Percentiles rank a stretch among this genome's conserved stretches.
Evolutionary conservation across 352 stramenopile genomes (phyloP).

Genomic region (Phytopythium helicoides): DNA sequence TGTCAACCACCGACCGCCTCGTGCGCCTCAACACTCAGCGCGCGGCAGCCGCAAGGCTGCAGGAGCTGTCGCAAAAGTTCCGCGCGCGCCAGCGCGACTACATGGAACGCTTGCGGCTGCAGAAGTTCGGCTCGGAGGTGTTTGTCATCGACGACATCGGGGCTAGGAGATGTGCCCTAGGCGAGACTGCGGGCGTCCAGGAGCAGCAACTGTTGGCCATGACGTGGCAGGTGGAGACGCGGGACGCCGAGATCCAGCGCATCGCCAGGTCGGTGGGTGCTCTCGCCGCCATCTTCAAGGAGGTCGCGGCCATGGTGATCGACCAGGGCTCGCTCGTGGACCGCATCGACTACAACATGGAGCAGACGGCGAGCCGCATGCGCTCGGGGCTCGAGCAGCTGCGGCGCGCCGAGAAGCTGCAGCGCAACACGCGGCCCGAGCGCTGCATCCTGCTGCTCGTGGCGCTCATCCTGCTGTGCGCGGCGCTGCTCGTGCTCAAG

Average conservation of each 20-base stretch:
- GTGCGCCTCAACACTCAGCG: conserved; percentile 72
- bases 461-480: conserved; percentile 59
- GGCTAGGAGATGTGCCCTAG: too few species aligned
- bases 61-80: conserved; percentile 63
- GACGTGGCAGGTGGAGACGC: conserved; percentile 50
- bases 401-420: conserved; percentile 51
- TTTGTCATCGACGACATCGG: conserved; percentile 47
- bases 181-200: too few species aligned
- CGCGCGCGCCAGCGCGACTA: conserved; percentile 72
- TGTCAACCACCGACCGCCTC: conserved; percentile 48
- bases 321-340: conserved; percentile 82
- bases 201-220: background rate
- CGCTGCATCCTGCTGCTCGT: conserved; percentile 73
- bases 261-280: conserved; percentile 68
- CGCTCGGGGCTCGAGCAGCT: conserved; percentile 61
- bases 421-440: conserved; percentile 64
- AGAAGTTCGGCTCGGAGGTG: conserved; percentile 69
- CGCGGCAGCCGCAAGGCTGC: conserved; percentile 52
- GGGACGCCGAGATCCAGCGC: conserved; percentile 73
- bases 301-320: conserved; percentile 81
- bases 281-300: conserved; percentile 75
- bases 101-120: conserved; percentile 60
- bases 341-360: conserved; percentile 88
- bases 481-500: conserved; percentile 63
- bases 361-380: conserved; percentile 65